Percentiles rank a stretch among this genome's conserved stretches.
Evolutionary conservation across 768 basidiomycete genomes (phyloP).

Genomic region (Lactarius vividus): DNA sequence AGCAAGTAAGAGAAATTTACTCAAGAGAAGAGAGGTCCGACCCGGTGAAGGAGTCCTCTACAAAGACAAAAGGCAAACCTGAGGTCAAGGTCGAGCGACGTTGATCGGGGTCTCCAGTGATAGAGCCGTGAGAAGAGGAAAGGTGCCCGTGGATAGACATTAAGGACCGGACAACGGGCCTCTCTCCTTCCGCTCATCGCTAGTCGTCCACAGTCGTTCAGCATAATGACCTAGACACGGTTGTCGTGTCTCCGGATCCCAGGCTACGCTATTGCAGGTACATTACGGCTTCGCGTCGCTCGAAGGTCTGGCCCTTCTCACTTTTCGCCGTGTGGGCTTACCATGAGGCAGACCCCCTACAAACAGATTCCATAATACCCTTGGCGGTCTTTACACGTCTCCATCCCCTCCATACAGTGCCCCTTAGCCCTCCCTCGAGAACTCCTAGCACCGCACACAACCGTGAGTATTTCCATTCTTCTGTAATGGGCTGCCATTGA

Average conservation of each 20-base stretch:
- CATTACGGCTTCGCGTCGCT: constrained; percentile 13
- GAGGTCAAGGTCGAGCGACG: not conserved
- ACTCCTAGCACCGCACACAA: constrained; percentile 12
- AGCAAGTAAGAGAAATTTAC: not conserved
- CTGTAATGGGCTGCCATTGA: not conserved
- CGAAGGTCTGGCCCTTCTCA: constrained; percentile 25
- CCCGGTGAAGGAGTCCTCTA: not conserved
- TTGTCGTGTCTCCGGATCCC: not conserved
- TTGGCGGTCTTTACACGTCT: constrained; percentile 15
- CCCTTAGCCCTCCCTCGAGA: constrained; percentile 15
- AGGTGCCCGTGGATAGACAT: not conserved
- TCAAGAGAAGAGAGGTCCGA: not conserved
- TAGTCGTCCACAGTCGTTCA: not conserved
- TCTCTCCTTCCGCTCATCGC: constrained; percentile 2
- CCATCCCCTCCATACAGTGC: constrained; percentile 18
- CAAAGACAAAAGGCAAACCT: not conserved
- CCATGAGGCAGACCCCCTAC: constrained; percentile 28
- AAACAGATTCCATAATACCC: constrained; percentile 21
- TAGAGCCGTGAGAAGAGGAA: constrained; percentile 23
- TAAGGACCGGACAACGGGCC: not conserved
- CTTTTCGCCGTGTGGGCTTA: constrained; percentile 27
- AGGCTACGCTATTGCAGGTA: not conserved
- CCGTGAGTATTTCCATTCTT: constrained; percentile 9
- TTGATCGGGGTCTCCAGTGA: constrained; percentile 8
- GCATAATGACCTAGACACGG: not conserved